These are phyloP conservation scores for Apocynum venetum DNA, from an alignment of 257 asterid species.

Conservation along the genomic window DNA sequence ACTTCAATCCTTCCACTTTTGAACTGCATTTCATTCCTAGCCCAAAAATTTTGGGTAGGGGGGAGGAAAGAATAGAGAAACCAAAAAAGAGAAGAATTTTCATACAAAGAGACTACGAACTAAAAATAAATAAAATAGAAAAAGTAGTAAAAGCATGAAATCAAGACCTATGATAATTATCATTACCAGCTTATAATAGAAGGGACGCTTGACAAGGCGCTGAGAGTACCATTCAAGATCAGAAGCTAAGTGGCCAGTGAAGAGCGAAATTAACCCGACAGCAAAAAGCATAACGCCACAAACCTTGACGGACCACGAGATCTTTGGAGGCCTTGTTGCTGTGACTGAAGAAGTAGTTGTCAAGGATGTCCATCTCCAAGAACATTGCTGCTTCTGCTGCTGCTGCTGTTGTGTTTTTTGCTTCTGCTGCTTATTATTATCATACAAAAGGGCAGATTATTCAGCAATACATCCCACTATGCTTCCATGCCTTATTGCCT, in stretches of 20 bases:
- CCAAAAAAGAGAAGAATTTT: not conserved
- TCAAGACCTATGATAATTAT: not conserved
- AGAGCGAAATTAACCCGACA: slow-evolving; percentile 83
- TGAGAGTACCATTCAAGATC: slow-evolving; percentile 94
- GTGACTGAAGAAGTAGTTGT: slow-evolving; percentile 10
- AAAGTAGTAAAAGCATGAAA: not conserved
- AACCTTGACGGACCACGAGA: slow-evolving; percentile 71
- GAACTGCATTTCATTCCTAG: not conserved
- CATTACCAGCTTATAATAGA: slow-evolving; percentile 54
- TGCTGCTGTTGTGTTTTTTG: slow-evolving; percentile 34
- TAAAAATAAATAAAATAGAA: not conserved
- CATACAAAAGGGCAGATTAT: slow-evolving; percentile 11
- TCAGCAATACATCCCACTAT: slow-evolving; percentile 43
- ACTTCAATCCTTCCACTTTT: not conserved
- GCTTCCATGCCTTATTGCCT: slow-evolving; percentile 58
- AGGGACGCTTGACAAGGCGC: slow-evolving; percentile 52
- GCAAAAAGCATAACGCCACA: slow-evolving; percentile 79
- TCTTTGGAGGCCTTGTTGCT: slow-evolving; percentile 43
- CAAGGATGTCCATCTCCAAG: slow-evolving; percentile 19
- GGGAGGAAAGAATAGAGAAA: not conserved
- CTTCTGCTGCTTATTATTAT: slow-evolving; percentile 28
- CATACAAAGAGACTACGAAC: not conserved
- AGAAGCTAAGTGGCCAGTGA: slow-evolving; percentile 95
- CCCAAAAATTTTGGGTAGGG: not conserved
- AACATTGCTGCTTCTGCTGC: slow-evolving; percentile 21